Evolutionary conservation across 441 rosid species (phyloP), one percentile per base, ranked within the genome.

Genomic region (Mallotus repandus): DNA sequence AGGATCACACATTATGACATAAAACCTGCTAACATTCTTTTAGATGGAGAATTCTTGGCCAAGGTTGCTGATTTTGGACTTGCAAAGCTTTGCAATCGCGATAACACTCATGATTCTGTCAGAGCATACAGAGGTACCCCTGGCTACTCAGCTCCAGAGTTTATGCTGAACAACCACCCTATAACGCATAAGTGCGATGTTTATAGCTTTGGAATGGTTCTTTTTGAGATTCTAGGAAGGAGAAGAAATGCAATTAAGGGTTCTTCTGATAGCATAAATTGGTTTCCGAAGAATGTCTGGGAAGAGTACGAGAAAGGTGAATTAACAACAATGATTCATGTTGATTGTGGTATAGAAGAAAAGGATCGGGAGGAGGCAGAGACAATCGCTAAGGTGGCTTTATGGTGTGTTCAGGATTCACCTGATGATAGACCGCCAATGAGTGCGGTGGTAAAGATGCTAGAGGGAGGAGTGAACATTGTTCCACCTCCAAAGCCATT

Each of bases 21-120:
- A 62, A 74, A 78, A 72, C 78, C 68, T 19, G 68, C 32, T 21
- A 78, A 74, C 60, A 58, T 78, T n/a, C 78, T 74, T 61, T 66
- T 62, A 14, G 66, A 32, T 13, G 16, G 48, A 15, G 66, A 62
- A 0, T 38, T 12, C 12, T 9, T 8, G 32, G 66, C 49, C 0
- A 16, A 72, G 58, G 74, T 63, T 29, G 68, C 75, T 12, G 74
- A 71, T 54, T 72, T 77, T 5, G 60, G 53, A 35, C 69, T 77
- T 9, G 80, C 80, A 22, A 77, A 59, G 69, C 69, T 77, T 13
- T 66, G 72, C 21, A 67, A 22, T 11, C n/a, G 11, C 53, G 76
- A 59, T 21, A 72, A 19, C 53, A 72, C 48, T 9, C 48, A 19
- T 58, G 63, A 55, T 58, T 38, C 63, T 35, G 63, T 15, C 16